Evolutionary conservation across 495 filamentous ascomycete species (phyloP).

Genomic region (Daldinia decipiens): DNA sequence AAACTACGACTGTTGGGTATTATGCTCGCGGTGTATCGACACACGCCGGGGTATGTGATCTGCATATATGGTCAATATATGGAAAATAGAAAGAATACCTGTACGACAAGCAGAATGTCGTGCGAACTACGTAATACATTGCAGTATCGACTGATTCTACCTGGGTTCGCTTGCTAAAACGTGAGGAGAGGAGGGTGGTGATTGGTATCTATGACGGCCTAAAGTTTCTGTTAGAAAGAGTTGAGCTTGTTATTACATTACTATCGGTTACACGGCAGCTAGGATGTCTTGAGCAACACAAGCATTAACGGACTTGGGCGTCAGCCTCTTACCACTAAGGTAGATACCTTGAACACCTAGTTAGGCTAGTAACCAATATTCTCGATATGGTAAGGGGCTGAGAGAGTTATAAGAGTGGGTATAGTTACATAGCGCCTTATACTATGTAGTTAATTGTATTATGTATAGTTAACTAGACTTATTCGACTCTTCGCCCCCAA

Average conservation of each 20-base stretch:
- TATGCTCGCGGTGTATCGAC: slow-evolving; percentile 9
- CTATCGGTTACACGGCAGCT: slow-evolving; percentile 34
- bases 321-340: neutral
- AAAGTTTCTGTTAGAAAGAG: slow-evolving; percentile 28
- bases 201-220: slow-evolving; percentile 19
- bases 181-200: slow-evolving; percentile 20
- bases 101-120: slow-evolving; percentile 21
- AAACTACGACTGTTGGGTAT: slow-evolving; percentile 11
- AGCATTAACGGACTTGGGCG: slow-evolving; percentile 14
- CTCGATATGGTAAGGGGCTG: neutral
- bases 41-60: slow-evolving; percentile 16
- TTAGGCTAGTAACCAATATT: neutral
- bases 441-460: too few relatives aligned
- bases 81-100: neutral
- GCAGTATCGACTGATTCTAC: slow-evolving; percentile 14
- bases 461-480: neutral
- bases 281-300: slow-evolving; percentile 8
- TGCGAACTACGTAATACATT: slow-evolving; percentile 25
- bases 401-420: too few relatives aligned
- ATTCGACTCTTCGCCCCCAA: slow-evolving; percentile 11
- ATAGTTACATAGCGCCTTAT: too few relatives aligned
- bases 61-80: slow-evolving; percentile 4
- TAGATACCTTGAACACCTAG: neutral
- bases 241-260: slow-evolving; percentile 42
- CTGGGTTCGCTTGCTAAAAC: slow-evolving; percentile 24